These are phyloP conservation scores for Termitomyces sp. DNA, from an alignment of 768 basidiomycete genomes.

Conservation along the genomic window DNA sequence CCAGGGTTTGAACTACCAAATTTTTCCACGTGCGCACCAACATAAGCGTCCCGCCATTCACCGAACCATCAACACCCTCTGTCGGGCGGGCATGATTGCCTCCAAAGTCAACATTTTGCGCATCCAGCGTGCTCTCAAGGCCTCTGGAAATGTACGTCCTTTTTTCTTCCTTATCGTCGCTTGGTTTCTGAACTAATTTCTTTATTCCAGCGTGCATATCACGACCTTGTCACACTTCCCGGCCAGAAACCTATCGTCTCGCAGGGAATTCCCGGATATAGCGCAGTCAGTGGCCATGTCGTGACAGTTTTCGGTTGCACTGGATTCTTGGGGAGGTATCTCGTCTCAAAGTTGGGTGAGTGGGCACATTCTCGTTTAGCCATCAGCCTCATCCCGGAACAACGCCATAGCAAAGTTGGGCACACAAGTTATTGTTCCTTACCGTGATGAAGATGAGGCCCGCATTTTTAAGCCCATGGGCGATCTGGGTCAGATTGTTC, in stretches of 20 bases:
- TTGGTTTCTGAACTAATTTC: neutral
- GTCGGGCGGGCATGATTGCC: constrained; percentile 34
- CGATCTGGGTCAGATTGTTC: constrained; percentile 93
- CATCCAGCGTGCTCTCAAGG: constrained; percentile 43
- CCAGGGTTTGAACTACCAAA: constrained; percentile 20
- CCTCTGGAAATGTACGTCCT: constrained; percentile 37
- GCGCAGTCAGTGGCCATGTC: constrained; percentile 83
- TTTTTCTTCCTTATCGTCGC: neutral
- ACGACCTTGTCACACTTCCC: constrained; percentile 64
- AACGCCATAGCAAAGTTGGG: constrained; percentile 69
- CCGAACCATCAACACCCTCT: constrained; percentile 26
- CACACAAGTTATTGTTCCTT: constrained; percentile 91
- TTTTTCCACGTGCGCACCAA: constrained; percentile 18
- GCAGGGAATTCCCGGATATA: constrained; percentile 77
- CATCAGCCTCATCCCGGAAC: constrained; percentile 2
- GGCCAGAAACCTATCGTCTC: constrained; percentile 62
- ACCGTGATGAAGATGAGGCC: constrained; percentile 91
- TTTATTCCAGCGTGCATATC: constrained; percentile 56
- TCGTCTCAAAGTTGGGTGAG: constrained; percentile 90
- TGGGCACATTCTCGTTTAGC: constrained; percentile 2
- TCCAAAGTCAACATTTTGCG: constrained; percentile 43
- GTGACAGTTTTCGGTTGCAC: constrained; percentile 98
- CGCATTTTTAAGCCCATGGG: constrained; percentile 89
- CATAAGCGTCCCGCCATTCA: constrained; percentile 31
- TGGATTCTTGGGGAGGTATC: constrained; percentile 90